Evolutionary conservation across 2,329 filamentous ascomycete genomes (phyloP).

Genomic region (Aureobasidium mangrovei): DNA sequence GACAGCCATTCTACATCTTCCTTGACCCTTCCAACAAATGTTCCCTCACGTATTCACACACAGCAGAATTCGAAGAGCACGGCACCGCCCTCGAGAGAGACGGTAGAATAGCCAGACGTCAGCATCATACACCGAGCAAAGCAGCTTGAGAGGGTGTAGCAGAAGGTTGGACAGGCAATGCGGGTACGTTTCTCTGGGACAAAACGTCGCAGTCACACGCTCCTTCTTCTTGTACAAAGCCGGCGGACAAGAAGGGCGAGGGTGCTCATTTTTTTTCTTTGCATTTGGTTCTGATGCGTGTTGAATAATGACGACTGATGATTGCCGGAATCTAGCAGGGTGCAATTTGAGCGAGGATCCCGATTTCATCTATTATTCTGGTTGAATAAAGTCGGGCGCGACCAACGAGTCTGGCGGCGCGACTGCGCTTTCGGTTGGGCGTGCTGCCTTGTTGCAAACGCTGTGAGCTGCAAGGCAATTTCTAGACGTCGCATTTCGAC

Average conservation of each 20-base stretch:
- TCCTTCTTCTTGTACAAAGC: slow-evolving; percentile 5
- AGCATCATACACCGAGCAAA: neutral
- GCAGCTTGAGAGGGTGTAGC: neutral
- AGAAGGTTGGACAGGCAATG: slow-evolving; percentile 1
- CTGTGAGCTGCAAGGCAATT: slow-evolving; percentile 6
- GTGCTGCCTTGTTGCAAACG: neutral
- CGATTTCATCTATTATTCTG: neutral
- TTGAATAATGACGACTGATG: neutral
- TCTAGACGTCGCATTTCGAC: neutral
- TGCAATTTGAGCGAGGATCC: neutral
- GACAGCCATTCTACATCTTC: neutral
- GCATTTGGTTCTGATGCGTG: neutral
- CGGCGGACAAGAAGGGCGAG: neutral
- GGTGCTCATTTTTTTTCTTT: neutral
- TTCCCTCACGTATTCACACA: slow-evolving; percentile 4
- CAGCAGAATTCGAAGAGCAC: slow-evolving; percentile 8
- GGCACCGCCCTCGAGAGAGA: neutral
- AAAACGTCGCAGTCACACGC: slow-evolving; percentile 9
- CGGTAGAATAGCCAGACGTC: neutral
- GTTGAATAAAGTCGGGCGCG: slow-evolving; percentile 7
- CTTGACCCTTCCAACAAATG: neutral
- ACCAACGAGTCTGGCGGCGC: neutral
- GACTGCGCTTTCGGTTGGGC: neutral
- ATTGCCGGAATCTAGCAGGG: neutral
- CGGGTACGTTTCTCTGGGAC: neutral